A percentile compares a stretch with the other conserved stretches of the same genome.
phyloP scores from a whole-genome alignment of 768 basidiomycete genomes.

The Trametes cinnabarina region DNA sequence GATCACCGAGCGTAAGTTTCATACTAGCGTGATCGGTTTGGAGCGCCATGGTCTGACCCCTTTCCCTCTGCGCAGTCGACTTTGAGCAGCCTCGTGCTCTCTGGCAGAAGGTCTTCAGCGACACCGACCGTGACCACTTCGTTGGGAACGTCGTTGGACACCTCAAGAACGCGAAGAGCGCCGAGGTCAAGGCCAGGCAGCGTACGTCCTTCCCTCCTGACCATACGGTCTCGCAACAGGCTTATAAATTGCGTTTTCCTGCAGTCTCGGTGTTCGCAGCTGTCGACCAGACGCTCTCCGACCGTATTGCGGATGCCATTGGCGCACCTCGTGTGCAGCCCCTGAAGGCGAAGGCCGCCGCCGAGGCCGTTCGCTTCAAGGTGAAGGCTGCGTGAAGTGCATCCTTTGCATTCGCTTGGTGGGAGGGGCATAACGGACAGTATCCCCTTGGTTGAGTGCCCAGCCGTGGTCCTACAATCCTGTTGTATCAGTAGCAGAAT shows the following conservation, averaged over 20 bases:
- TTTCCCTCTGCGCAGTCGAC: slow-evolving; percentile 50
- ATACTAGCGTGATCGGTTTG: background rate
- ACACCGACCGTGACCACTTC: slow-evolving; percentile 56
- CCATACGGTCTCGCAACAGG: background rate
- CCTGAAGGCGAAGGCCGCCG: slow-evolving; percentile 57
- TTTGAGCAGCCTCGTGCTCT: slow-evolving; percentile 80
- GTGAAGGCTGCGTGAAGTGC: slow-evolving; percentile 5
- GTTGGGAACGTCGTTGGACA: slow-evolving; percentile 67
- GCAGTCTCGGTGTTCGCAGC: slow-evolving; percentile 77
- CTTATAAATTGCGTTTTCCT: background rate
- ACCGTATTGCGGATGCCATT: slow-evolving; percentile 76
- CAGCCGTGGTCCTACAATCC: background rate
- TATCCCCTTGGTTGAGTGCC: background rate
- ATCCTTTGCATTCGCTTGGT: too few species aligned
- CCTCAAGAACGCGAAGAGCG: slow-evolving; percentile 58
- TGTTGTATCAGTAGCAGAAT: slow-evolving; percentile 3
- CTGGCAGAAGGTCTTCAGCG: slow-evolving; percentile 66
- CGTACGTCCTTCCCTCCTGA: slow-evolving; percentile 43
- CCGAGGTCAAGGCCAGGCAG: slow-evolving; percentile 59
- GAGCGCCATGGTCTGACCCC: background rate
- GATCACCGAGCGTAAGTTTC: slow-evolving; percentile 72
- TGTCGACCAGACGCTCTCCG: slow-evolving; percentile 70
- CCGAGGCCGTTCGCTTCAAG: slow-evolving; percentile 54
- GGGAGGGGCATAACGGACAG: background rate
- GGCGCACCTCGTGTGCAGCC: slow-evolving; percentile 57